These are phyloP conservation scores for Aspergillus calidoustus DNA, from an alignment of 2,329 filamentous ascomycete species.

Conservation along the genomic window DNA sequence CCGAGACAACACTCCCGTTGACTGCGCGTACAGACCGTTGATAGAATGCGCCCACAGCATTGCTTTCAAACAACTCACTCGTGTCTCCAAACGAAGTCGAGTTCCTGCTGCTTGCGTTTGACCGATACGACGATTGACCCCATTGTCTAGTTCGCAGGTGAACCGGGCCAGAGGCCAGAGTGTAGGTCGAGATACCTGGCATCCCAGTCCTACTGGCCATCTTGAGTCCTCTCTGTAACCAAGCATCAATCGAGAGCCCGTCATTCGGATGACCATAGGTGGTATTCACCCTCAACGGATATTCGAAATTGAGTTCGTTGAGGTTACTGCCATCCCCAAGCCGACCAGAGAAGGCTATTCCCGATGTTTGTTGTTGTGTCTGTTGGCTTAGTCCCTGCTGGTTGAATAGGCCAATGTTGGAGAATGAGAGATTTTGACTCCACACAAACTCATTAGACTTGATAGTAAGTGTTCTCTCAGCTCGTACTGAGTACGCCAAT, in stretches of 20 bases:
- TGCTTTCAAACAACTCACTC: conserved; percentile 31
- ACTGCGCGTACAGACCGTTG: conserved; percentile 29
- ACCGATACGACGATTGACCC: conserved; percentile 35
- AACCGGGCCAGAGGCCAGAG: conserved; percentile 49
- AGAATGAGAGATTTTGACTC: conserved; percentile 63
- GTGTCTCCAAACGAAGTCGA: conserved; percentile 37
- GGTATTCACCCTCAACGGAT: conserved; percentile 65
- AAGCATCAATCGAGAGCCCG: conserved; percentile 54
- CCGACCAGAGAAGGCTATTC: conserved; percentile 36
- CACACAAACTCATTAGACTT: conserved; percentile 57
- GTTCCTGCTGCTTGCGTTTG: conserved; percentile 18
- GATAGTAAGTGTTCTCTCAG: conserved; percentile 60
- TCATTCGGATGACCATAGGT: conserved; percentile 53
- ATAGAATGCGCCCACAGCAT: conserved; percentile 27
- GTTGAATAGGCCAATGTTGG: conserved; percentile 59
- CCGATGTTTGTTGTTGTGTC: conserved; percentile 57
- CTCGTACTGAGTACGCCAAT: conserved; percentile 62
- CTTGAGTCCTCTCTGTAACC: conserved; percentile 55
- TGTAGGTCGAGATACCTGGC: conserved; percentile 62
- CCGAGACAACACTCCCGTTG: conserved; percentile 32
- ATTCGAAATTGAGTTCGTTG: conserved; percentile 54
- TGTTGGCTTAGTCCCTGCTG: conserved; percentile 60
- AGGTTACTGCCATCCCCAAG: conserved; percentile 43
- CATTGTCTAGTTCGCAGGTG: conserved; percentile 34
- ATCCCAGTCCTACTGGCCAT: conserved; percentile 45